Percentiles rank a stretch among this genome's conserved stretches.
These are phyloP conservation scores for Rubroboletus satanas DNA, from an alignment of 768 basidiomycete species.

Conservation along the genomic window DNA sequence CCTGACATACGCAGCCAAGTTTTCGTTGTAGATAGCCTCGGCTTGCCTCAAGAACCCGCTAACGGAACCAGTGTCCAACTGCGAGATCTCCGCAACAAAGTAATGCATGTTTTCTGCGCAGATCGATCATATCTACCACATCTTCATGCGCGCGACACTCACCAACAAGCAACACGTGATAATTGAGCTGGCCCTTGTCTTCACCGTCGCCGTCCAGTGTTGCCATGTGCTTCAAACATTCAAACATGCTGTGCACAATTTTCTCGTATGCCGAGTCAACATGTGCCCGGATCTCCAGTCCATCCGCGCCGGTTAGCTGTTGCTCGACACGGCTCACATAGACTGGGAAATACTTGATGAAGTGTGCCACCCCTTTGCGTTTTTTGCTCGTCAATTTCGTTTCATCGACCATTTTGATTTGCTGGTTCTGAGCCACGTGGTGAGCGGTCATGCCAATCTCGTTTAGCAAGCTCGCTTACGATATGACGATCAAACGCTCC, in stretches of 20 bases:
- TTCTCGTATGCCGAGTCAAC: slow-evolving; percentile 85
- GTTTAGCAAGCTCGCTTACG: slow-evolving; percentile 37
- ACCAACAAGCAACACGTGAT: slow-evolving; percentile 95
- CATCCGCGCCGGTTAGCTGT: slow-evolving; percentile 76
- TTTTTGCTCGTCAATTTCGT: slow-evolving; percentile 92
- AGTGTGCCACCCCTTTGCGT: slow-evolving; percentile 86
- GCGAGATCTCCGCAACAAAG: slow-evolving; percentile 79
- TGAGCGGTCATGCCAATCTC: not conserved
- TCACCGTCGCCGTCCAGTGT: slow-evolving; percentile 92
- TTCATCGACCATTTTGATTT: slow-evolving; percentile 83
- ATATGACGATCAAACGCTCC: slow-evolving; percentile 74
- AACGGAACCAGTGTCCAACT: slow-evolving; percentile 62
- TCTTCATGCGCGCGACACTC: slow-evolving; percentile 24
- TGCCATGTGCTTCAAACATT: slow-evolving; percentile 90
- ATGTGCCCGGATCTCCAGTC: slow-evolving; percentile 67
- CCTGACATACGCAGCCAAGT: slow-evolving; percentile 80
- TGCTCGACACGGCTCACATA: slow-evolving; percentile 82
- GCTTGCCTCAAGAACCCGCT: slow-evolving; percentile 65
- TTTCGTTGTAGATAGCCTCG: slow-evolving; percentile 84
- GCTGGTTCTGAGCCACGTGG: slow-evolving; percentile 57
- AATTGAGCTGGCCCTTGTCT: slow-evolving; percentile 95
- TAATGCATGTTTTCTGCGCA: slow-evolving; percentile 91
- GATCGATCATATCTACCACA: slow-evolving; percentile 1
- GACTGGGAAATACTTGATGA: slow-evolving; percentile 88
- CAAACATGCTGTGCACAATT: slow-evolving; percentile 89